Base-by-base conservation (phyloP, 2,329 filamentous ascomycete species). In the Remersonia thermophila region DNA sequence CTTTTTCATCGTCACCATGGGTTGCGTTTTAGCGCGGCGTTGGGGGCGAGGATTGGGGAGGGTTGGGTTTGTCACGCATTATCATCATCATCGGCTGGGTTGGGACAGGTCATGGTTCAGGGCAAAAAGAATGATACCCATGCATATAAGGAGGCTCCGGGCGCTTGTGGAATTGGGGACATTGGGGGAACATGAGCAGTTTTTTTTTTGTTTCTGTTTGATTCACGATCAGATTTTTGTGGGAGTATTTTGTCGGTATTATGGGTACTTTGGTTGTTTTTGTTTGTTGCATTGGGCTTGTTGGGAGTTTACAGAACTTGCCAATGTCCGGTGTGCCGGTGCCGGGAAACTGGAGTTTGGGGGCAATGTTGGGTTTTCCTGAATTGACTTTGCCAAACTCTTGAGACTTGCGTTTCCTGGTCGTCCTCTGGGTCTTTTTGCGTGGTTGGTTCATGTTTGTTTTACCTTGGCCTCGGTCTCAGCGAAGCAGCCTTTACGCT, bases 21-120 rank as follows among this genome's bases (percentile, higher is more conserved):
- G 40, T 26, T 52, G 46, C 36, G 34, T 60, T 58, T 58, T 52
- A 72, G 67, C 67, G 60, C 61, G 69, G 69, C 60, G 67, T 71
- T 65, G 56, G 60, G 63, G 63, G 56, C 48, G 48, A 42, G 38
- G 35, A 44, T 43, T 6, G 5, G 20, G 20, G 20, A 23, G 20
- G 20, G 34, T 35, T 17, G 16, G 36, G 35, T 32, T 38, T 43
- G 34, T 28, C 33, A 32, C 35, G 37, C 39, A 42, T 39, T 39
- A 40, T 37, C 27, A 23, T 5, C 20, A 23, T 23, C 20, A 23
- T 23, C 5, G 20, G 20, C 20, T n/a, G n/a, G n/a, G n/a, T n/a
- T n/a, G n/a, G n/a, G n/a, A 43, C 16, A 23, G 35, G 33, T 33
- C 34, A 38, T 37, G 31, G 27, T n/a, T 38, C 41, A 43, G 17